Percentiles rank a stretch among this genome's conserved stretches.
Conservation (phyloP, 2,329 filamentous ascomycete genomes). For the Trichoderma oligosporum region DNA sequence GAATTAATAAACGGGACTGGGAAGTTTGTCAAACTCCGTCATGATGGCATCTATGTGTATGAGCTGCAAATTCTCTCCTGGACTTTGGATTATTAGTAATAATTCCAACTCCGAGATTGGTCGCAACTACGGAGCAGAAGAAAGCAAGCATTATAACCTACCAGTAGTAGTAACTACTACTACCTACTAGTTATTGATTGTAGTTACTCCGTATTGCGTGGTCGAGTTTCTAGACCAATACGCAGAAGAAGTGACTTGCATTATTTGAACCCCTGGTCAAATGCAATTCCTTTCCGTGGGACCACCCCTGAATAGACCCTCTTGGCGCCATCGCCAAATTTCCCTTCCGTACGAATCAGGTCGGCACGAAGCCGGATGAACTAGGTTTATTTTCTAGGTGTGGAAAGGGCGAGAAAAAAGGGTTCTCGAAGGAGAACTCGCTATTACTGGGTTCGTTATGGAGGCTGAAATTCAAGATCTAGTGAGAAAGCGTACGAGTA, state of each 20-base stretch:
- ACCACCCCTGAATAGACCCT: slow-evolving; percentile 16
- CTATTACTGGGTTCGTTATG: background rate
- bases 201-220: background rate
- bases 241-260: slow-evolving; percentile 13
- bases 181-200: no score
- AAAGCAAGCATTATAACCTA: no score
- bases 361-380: slow-evolving; percentile 10
- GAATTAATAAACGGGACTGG: background rate
- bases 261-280: slow-evolving; percentile 10
- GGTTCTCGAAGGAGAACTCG: background rate
- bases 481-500: background rate
- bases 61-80: background rate
- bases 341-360: slow-evolving; percentile 14
- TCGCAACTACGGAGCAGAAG: background rate
- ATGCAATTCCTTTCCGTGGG: slow-evolving; percentile 14
- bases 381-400: background rate
- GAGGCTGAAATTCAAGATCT: background rate
- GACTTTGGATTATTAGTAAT: background rate
- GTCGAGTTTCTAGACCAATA: background rate
- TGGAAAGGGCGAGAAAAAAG: background rate
- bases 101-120: slow-evolving; percentile 5
- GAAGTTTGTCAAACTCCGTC: slow-evolving; percentile 5
- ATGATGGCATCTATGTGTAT: background rate
- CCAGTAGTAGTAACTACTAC: no score
- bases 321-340: slow-evolving; percentile 21